Conservation (phyloP, 2,329 filamentous ascomycete species). For the Mycogone perniciosa region DNA sequence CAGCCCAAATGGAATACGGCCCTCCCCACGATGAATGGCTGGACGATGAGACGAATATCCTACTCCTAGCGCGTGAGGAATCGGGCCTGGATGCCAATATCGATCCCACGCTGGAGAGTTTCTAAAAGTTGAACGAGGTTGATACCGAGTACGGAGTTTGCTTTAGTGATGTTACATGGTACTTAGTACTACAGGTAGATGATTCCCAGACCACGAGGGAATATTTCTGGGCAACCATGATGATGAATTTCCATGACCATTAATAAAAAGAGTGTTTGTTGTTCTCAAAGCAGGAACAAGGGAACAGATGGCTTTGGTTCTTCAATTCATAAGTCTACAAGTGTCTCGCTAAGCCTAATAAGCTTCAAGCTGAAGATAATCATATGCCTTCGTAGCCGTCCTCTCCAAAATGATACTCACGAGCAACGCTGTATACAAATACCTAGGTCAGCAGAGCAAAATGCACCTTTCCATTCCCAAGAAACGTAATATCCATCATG, state of each 20-base stretch:
- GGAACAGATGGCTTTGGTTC: no score
- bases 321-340: no score
- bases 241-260: no score
- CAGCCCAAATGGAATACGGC: constrained; percentile 27
- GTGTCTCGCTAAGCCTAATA: no score
- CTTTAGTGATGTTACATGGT: not conserved
- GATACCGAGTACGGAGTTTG: not conserved
- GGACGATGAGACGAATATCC: constrained; percentile 38
- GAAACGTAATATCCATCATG: constrained; percentile 11
- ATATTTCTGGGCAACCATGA: not conserved
- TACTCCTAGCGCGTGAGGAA: constrained; percentile 30
- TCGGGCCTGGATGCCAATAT: constrained; percentile 21
- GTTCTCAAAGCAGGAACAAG: no score
- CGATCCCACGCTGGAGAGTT: constrained; percentile 26
- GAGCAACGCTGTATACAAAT: not conserved
- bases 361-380: no score
- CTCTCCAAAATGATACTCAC: no score
- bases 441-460: not conserved
- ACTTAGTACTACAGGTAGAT: no score
- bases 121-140: constrained; percentile 7
- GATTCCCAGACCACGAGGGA: no score
- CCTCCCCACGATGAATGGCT: constrained; percentile 36
- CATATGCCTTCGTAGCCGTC: no score
- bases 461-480: constrained; percentile 9
- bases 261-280: no score